phyloP scores from a whole-genome alignment of 257 asterid genomes.

The Avicennia marina region DNA sequence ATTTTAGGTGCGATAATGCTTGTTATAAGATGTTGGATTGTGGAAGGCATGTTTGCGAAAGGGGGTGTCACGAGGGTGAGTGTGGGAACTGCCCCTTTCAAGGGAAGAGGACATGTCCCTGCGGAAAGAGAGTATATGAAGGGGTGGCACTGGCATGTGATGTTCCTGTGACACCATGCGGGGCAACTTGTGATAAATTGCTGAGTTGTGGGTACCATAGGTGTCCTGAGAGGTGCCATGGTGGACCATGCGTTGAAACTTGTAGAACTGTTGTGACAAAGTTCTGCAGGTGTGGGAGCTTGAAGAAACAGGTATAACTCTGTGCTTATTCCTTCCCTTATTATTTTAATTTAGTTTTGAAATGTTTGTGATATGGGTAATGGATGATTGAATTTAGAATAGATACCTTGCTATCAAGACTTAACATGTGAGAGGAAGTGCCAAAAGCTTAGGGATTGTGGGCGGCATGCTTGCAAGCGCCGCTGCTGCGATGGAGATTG shows the following conservation, averaged over 20 bases:
- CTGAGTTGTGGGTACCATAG: constrained; percentile 75
- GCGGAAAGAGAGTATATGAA: constrained; percentile 73
- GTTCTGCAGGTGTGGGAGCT: constrained; percentile 96
- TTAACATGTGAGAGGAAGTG: constrained; percentile 96
- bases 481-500: constrained; percentile 97
- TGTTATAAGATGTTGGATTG: constrained; percentile 67
- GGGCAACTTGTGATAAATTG: constrained; percentile 70
- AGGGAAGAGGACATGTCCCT: constrained; percentile 89
- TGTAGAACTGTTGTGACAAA: constrained; percentile 70
- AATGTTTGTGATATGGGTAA: constrained; percentile 22
- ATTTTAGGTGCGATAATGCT: constrained; percentile 63
- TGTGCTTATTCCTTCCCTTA: constrained; percentile 13
- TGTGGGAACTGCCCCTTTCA: constrained; percentile 82
- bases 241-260: constrained; percentile 67
- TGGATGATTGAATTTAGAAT: constrained; percentile 45
- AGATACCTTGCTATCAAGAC: constrained; percentile 94
- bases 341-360: too few relatives aligned
- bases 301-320: constrained; percentile 67
- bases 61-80: constrained; percentile 79
- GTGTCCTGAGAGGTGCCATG: constrained; percentile 95
- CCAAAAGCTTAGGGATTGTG: constrained; percentile 72
- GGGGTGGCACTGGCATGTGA: constrained; percentile 90
- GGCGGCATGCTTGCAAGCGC: constrained; percentile 87
- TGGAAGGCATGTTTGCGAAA: constrained; percentile 68
- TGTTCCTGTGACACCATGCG: constrained; percentile 64